A percentile compares a stretch with the other conserved stretches of the same genome.
phyloP scores from a whole-genome alignment of 2,329 filamentous ascomycete species.

The Penicillium rolfsii region DNA sequence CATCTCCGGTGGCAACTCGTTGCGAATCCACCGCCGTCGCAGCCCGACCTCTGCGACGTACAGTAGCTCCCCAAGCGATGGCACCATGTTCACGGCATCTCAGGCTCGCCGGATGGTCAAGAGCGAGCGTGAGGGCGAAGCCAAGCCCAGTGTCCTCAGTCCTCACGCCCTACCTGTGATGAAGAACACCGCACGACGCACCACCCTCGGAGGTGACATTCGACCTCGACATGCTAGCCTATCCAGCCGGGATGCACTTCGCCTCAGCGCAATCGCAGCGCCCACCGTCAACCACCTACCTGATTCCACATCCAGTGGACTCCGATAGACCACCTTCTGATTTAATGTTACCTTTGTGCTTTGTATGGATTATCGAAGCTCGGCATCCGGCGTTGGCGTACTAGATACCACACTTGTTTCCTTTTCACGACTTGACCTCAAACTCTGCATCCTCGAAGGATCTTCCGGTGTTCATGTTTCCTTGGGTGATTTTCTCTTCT shows the following conservation, averaged over 20 bases:
- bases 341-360: slow-evolving; percentile 21
- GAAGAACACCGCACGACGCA: slow-evolving; percentile 54
- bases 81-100: slow-evolving; percentile 64
- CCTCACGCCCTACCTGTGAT: slow-evolving; percentile 63
- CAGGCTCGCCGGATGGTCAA: slow-evolving; percentile 70
- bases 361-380: slow-evolving; percentile 23
- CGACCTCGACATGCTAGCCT: slow-evolving; percentile 45
- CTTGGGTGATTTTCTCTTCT: slow-evolving; percentile 17
- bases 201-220: slow-evolving; percentile 47
- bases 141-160: slow-evolving; percentile 62
- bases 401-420: slow-evolving; percentile 37
- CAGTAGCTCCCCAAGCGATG: slow-evolving; percentile 60
- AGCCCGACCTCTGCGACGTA: slow-evolving; percentile 57
- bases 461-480: slow-evolving; percentile 18
- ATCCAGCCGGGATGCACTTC: slow-evolving; percentile 43
- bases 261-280: slow-evolving; percentile 44
- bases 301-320: slow-evolving; percentile 33
- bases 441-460: slow-evolving; percentile 9
- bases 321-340: slow-evolving; percentile 21
- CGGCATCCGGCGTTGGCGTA: slow-evolving; percentile 31
- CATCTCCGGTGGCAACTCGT: slow-evolving; percentile 43
- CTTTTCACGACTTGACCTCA: slow-evolving; percentile 7
- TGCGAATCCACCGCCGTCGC: slow-evolving; percentile 56
- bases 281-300: slow-evolving; percentile 39
- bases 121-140: slow-evolving; percentile 60